Base-by-base conservation (phyloP, 2,329 filamentous ascomycete genomes). In the Aspergillus fumigatus region DNA sequence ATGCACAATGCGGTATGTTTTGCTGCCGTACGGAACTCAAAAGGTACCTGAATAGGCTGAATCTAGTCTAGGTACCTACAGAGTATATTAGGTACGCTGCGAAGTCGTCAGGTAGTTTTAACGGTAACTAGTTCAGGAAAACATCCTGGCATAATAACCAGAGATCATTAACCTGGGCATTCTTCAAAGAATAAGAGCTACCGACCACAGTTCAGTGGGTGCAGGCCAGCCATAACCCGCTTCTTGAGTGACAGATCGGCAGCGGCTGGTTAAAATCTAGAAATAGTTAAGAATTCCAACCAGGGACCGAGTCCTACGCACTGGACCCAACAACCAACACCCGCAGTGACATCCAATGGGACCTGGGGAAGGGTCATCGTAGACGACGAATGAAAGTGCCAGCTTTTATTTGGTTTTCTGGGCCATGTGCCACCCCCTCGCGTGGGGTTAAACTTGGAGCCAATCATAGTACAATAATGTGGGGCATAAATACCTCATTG, bases 361-460 rank as follows among this genome's bases (percentile, higher is more conserved):
- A 32, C 29, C 40, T n/a, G 40, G 21, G 40, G 21, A 11, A 21
- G 19, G 8, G 19, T 43, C 0, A 29, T 38, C 45, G 35, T n/a
- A 51, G 32, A 25, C 17, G 27, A 41, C 50, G 47, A 40, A 51
- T 21, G 23, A 26, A 38, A 25, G 3, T 29, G 45, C 38, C 19
- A 32, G 25, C n/a, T n/a, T 27, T 10, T 26, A 26, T 55, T 32
- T 38, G 41, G 38, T 29, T 25, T 48, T 55, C 53, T 48, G 43
- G 25, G 32, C 53, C 53, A 55, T 51, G 25, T 27, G 48, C 48
- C 41, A 21, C 40, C 51, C 27, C 53, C 27, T 55, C 53, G 50
- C 53, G 45, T 51, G 38, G 29, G 41, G 40, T 49, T 32, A 51
- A 26, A 4, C 5, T 17, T 23, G 26, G 6, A 29, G 32, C 53